phyloP scores from a whole-genome alignment of 1,139 yeast species.

The Pichia cactophila region DNA sequence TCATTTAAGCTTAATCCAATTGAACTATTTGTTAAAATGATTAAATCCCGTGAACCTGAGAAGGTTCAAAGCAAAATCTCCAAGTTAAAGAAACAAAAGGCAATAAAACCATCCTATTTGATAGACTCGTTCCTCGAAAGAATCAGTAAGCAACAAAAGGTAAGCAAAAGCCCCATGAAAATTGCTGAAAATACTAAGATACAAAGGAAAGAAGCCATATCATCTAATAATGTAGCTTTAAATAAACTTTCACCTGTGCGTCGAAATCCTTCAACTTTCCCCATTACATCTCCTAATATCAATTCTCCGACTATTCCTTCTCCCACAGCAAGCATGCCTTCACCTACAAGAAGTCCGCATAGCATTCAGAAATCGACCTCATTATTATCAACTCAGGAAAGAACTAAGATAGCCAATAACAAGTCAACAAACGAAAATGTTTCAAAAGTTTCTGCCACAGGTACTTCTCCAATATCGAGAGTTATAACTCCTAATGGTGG shows the following conservation, averaged over 20 bases:
- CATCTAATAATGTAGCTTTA: neutral
- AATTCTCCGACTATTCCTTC: neutral
- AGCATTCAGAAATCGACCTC: neutral
- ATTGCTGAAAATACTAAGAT: neutral
- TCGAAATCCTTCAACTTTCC: slow-evolving; percentile 2
- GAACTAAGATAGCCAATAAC: neutral
- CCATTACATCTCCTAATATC: slow-evolving; percentile 7
- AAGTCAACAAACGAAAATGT: too few species aligned
- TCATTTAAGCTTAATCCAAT: slow-evolving; percentile 22
- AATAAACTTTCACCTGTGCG: neutral
- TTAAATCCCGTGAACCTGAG: slow-evolving; percentile 25
- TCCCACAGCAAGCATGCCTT: neutral
- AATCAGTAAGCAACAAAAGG: neutral
- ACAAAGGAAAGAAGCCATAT: neutral
- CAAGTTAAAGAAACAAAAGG: neutral
- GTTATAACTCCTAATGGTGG: slow-evolving; percentile 8
- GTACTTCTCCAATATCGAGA: neutral
- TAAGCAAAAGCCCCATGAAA: neutral
- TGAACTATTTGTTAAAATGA: slow-evolving; percentile 23
- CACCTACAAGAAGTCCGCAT: neutral
- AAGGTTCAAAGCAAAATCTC: slow-evolving; percentile 11
- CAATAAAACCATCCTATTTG: neutral
- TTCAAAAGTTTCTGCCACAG: too few species aligned
- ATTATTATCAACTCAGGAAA: neutral
- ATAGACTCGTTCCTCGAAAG: neutral